Conservation (phyloP, 345 rosid species). For the Eucalyptus marginata region DNA sequence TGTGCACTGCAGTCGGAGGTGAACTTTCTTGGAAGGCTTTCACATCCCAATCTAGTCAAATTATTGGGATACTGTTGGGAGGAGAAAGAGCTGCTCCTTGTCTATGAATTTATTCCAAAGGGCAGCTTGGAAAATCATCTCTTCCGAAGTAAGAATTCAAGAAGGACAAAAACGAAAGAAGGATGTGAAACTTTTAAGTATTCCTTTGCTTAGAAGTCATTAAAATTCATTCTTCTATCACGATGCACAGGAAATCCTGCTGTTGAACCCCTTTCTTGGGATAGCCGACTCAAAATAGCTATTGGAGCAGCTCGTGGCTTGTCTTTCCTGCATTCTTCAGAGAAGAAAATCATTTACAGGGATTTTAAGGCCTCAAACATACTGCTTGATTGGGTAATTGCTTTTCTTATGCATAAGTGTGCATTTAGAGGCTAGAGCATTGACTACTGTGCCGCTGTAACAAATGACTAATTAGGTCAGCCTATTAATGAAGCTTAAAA, state of each 20-base stretch:
- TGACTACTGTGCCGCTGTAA: neutral
- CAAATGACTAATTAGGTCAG: neutral
- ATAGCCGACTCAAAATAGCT: slow-evolving; percentile 59
- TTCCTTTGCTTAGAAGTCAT: neutral
- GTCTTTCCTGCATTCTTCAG: slow-evolving; percentile 58
- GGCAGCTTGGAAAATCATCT: slow-evolving; percentile 82
- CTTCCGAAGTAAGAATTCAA: slow-evolving; percentile 47
- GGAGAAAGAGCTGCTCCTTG: slow-evolving; percentile 58
- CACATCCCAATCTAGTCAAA: slow-evolving; percentile 74
- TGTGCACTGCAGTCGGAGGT: slow-evolving; percentile 55
- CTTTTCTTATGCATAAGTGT: neutral
- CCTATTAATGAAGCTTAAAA: neutral
- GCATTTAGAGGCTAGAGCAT: neutral
- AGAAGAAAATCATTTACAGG: slow-evolving; percentile 66
- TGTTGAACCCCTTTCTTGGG: slow-evolving; percentile 71
- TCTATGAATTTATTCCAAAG: slow-evolving; percentile 72
- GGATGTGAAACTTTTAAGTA: neutral
- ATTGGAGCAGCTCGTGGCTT: slow-evolving; percentile 81
- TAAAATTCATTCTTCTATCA: neutral
- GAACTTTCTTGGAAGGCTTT: slow-evolving; percentile 66
- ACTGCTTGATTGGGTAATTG: slow-evolving; percentile 63
- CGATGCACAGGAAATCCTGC: slow-evolving; percentile 21
- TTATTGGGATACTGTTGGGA: slow-evolving; percentile 79
- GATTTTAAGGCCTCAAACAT: slow-evolving; percentile 86
- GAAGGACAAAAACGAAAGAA: neutral